Base-by-base conservation (phyloP, 306 rosid species). In the Cicer cuneatum region DNA sequence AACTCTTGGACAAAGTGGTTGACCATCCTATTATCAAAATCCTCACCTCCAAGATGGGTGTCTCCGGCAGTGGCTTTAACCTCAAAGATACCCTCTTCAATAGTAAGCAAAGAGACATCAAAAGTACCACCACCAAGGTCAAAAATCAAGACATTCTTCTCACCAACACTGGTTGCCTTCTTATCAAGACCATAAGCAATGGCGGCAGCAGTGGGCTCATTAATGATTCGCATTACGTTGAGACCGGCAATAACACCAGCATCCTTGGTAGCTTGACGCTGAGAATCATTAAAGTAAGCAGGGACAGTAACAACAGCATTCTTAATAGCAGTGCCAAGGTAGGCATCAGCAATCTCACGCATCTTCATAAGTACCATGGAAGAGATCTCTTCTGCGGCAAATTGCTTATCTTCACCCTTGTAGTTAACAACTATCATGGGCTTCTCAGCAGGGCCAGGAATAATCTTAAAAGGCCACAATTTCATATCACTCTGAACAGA, bases 281-380 rank as follows among this genome's bases (percentile, higher is more conserved):
- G 92, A 6, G 92, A 88, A 8, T 88, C 92, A 11, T 88, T 88
- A 5, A 88, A 88, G 74, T 88, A 88, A 6, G 93, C 93, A 24
- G 93, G 93, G 13, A 88, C 92, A 0, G 92, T 88, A 45, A 88
- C 92, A 7, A 88, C 92, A 2, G 92, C 92, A 0, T 88, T 88
- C 86, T 88, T 88, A 13, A 88, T 6, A 0, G 87, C 46, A 53
- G 83, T 69, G 15, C 92, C 92, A 48, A 88, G 90, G 74, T 80
- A 88, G 0, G 92, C 92, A 79, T 88, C 92, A 1, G 92, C 92
- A 38, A 88, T 88, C 84, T 88, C 92, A 63, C 92, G 92, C 92
- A 88, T 88, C 83, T 88, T 88, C 57, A 86, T 86, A 0, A 88
- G 86, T 1, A 88, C 89, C 92, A 88, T 88, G 2, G 92, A 88